Base-by-base conservation (phyloP, 768 basidiomycete genomes). In the Phanerochaete sordida region DNA sequence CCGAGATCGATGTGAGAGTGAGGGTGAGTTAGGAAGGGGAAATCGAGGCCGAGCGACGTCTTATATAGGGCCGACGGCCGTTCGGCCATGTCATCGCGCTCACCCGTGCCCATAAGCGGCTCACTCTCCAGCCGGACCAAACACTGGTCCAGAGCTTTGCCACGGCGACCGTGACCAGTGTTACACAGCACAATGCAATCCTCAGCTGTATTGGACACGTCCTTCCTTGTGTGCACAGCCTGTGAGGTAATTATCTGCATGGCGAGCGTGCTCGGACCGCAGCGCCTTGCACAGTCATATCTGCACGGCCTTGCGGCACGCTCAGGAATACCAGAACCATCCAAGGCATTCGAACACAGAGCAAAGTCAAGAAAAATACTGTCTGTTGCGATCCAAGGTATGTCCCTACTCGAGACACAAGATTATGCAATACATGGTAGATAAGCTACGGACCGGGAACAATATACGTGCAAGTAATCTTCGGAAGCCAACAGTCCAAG, bases 1-100 rank as follows among this genome's bases (percentile, higher is more conserved):
- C 71, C 68, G 58, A 28, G 63, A 55, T 56, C 52, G 49, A 59
- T 56, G 61, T 49, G 43, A 24, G 45, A 59, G 49, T 51, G 48
- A 53, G 28, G 28, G 54, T 13, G 30, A 39, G 48, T 50, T 21
- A 47, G 45, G 52, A 39, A 45, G 45, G 24, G 48, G 44, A 13
- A 23, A 27, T 26, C 28, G 28, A 27, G 24, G 45, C 46, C 21
- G n/a, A 35, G 57, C 57, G 47, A 49, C 46, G 47, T 26, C 47
- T 58, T 58, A 31, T 58, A 58, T 58, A 50, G 39, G 56, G 33
- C 39, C 39, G 26, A 45, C 30, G 56, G 45, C 56, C 30, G 56
- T 6, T 49, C 47, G 57, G 57, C 57, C 35, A 48, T 58, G 57
- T 58, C 57, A 57, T 57, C 56, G 31, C 24, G 56, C 56, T 57